Percentiles rank a stretch among this genome's conserved stretches.
These are phyloP conservation scores for Lindgomyces ingoldianus DNA, from an alignment of 495 filamentous ascomycete species.

Conservation along the genomic window DNA sequence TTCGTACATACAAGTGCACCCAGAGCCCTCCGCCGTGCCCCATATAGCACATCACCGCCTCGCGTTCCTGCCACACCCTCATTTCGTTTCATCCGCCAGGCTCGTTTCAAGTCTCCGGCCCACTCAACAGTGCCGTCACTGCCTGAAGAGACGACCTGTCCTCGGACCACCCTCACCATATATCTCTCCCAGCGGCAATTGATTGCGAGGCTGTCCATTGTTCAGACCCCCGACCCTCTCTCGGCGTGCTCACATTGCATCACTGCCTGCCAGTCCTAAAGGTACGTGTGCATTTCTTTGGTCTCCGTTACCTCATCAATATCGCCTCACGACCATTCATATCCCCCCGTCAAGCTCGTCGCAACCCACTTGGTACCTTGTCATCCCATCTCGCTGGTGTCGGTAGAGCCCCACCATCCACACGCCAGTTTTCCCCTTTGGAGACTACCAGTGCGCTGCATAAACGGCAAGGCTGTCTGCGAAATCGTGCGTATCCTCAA, in stretches of 20 bases:
- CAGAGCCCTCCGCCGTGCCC: neutral
- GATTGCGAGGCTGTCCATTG: neutral
- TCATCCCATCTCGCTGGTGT: too few species aligned
- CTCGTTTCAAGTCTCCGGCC: slow-evolving; percentile 6
- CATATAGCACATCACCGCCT: neutral
- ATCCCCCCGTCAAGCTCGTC: neutral
- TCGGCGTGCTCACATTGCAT: neutral
- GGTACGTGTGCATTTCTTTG: neutral
- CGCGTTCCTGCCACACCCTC: slow-evolving; percentile 10
- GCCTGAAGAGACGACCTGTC: slow-evolving; percentile 1
- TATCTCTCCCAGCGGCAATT: too few species aligned
- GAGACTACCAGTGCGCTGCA: neutral
- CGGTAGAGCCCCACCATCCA: too few species aligned
- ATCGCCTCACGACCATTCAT: too few species aligned
- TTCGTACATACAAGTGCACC: neutral
- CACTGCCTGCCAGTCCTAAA: neutral
- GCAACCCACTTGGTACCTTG: neutral
- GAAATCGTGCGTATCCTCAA: too few species aligned
- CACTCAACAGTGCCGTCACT: neutral
- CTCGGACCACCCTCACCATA: neutral
- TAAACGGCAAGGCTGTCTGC: too few species aligned
- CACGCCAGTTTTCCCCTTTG: neutral
- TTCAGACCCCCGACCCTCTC: too few species aligned
- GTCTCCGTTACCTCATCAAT: too few species aligned
- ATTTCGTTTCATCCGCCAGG: slow-evolving; percentile 29